A percentile compares a stretch with the other conserved stretches of the same genome.
These are phyloP conservation scores for Termitomyces sp. DNA, from an alignment of 768 basidiomycete species.

Conservation along the genomic window DNA sequence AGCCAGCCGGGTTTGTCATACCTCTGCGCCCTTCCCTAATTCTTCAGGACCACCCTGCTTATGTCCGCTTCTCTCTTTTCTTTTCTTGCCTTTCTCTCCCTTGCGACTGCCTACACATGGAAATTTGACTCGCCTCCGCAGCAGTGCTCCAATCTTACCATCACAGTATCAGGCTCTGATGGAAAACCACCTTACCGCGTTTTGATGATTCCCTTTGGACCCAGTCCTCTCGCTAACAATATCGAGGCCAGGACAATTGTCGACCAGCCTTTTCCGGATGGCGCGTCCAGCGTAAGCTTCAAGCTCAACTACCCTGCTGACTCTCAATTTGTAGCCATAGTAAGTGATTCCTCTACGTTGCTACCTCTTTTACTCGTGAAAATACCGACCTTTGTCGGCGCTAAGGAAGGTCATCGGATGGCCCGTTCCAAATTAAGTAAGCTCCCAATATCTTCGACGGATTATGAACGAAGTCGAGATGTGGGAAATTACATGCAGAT, in stretches of 20 bases:
- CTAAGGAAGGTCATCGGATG: neutral
- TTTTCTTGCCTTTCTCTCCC: conserved; percentile 22
- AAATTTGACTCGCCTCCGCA: conserved; percentile 39
- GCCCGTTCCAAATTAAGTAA: neutral
- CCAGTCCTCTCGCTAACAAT: conserved; percentile 52
- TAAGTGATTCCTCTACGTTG: conserved; percentile 30
- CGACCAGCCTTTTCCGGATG: conserved; percentile 43
- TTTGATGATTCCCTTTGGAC: conserved; percentile 63
- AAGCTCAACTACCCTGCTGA: conserved; percentile 57
- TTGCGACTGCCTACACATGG: conserved; percentile 39
- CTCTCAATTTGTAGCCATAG: conserved; percentile 74
- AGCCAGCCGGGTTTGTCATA: neutral
- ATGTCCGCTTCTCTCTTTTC: conserved; percentile 14
- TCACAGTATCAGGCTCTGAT: conserved; percentile 47
- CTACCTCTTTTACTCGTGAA: neutral
- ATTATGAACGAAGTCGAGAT: neutral
- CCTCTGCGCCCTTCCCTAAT: neutral
- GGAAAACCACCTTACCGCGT: conserved; percentile 64
- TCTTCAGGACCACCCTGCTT: conserved; percentile 6
- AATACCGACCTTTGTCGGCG: neutral
- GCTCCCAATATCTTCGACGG: neutral
- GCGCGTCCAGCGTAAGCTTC: conserved; percentile 38
- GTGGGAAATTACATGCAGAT: neutral
- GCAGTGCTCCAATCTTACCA: conserved; percentile 62
- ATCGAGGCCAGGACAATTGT: conserved; percentile 60